Evolutionary conservation across 2,329 filamentous ascomycete genomes (phyloP), one percentile per base, ranked within the genome.

Genomic region (Penicillium sp.): DNA sequence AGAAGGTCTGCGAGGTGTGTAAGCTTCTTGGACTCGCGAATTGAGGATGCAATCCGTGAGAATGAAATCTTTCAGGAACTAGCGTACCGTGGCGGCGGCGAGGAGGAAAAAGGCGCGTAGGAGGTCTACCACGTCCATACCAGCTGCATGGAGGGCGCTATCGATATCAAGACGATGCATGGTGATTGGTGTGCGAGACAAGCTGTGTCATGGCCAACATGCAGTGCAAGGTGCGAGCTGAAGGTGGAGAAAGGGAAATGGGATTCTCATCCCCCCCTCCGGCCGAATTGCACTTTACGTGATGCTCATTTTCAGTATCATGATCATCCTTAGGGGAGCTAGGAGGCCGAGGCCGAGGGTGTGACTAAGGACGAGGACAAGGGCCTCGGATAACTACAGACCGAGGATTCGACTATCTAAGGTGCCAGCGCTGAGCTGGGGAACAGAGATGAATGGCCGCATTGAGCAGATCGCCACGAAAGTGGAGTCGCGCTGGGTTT

Each of bases 1-100:
- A 66, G 48, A 85, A 65, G 31, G 83, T 73, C 69, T 77, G 63
- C 51, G 46, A 51, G 23, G 34, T 21, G 15, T 23, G 36, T 39
- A 23, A 39, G 36, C 18, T 39, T 16, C 18, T 10, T 21, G 18
- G 9, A 39, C 16, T 21, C 16, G 36, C 16, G 18, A 39, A 21
- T 1, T n/a, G n/a, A 3, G 36, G 10, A 29, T 21, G 15, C 6
- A 38, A 18, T 8, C 13, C 13, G 18, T 21, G 16, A 21, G 18
- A 2, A 39, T 5, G 9, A 21, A 55, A 56, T 60, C 52, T 54
- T 52, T 53, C 47, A 51, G 48, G 47, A 36, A 51, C 31, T 45
- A 47, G 46, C 66, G 58, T 72, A 75, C 73, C 61, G 68, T 70
- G 56, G 65, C 70, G 47, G 70, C 65, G 56, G 71, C 62, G 44